Conservation (phyloP, 164 flowering plant genomes). For the Chloranthus sessilifolius region DNA sequence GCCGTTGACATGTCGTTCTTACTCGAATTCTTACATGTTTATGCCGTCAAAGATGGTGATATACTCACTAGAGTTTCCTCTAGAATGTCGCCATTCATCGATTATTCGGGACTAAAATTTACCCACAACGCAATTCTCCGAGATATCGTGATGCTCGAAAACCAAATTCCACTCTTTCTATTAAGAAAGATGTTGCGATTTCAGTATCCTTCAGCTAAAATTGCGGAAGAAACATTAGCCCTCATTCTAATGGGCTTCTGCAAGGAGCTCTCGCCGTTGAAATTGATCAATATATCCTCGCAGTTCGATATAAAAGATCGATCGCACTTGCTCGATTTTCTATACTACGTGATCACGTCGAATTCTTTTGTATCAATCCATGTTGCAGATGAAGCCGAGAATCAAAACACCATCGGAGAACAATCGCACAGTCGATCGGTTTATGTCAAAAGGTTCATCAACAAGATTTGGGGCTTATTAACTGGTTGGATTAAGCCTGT, state of each 20-base stretch:
- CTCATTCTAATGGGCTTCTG: constrained; percentile 30
- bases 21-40: constrained; percentile 22
- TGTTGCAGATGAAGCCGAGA: not conserved
- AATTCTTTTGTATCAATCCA: not conserved
- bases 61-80: not conserved
- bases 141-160: constrained; percentile 28
- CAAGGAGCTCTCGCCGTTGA: constrained; percentile 33
- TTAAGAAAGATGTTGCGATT: constrained; percentile 13
- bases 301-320: not conserved
- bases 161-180: constrained; percentile 26
- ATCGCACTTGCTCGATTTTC: constrained; percentile 32
- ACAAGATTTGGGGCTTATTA: no score
- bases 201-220: constrained; percentile 7
- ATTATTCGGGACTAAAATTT: constrained; percentile 15
- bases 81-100: constrained; percentile 15
- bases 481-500: not conserved
- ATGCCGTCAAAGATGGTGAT: constrained; percentile 13
- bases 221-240: constrained; percentile 17
- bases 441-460: not conserved
- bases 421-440: no score
- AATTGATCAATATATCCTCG: constrained; percentile 2
- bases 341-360: constrained; percentile 23
- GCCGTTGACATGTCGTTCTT: constrained; percentile 27
- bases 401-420: not conserved
- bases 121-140: constrained; percentile 20